phyloP scores from a whole-genome alignment of 176 grass and related monocot genomes.

The Oryza australiensis region DNA sequence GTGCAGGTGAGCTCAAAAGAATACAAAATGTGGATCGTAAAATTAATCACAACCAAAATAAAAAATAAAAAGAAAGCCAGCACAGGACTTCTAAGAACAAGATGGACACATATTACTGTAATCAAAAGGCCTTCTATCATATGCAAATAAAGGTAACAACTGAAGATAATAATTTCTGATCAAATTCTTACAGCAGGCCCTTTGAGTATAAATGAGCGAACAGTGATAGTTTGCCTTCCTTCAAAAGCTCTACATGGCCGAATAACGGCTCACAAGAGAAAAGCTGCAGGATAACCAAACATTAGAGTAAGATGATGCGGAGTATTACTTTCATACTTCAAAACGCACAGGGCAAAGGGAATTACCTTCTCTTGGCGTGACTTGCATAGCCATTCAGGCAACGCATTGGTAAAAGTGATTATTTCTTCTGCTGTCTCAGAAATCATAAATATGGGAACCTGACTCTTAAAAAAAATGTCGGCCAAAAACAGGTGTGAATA shows the following conservation, averaged over 20 bases:
- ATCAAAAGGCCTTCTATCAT: constrained; percentile 21
- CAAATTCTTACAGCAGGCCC: constrained; percentile 65
- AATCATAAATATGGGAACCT: constrained; percentile 91
- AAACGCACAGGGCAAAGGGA: constrained; percentile 28
- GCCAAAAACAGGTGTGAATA: constrained; percentile 5
- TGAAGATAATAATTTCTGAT: constrained; percentile 6
- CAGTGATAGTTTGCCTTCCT: constrained; percentile 62
- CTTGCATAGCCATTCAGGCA: constrained; percentile 96
- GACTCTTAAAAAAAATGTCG: constrained; percentile 14
- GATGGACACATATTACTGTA: background rate
- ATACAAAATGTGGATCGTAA: background rate
- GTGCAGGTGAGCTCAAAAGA: constrained; percentile 3
- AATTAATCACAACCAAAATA: constrained; percentile 21
- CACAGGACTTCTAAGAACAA: background rate
- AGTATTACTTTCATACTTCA: constrained; percentile 17
- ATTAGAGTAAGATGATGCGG: background rate
- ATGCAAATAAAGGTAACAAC: constrained; percentile 25
- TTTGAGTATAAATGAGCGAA: constrained; percentile 66
- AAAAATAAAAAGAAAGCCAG: constrained; percentile 24
- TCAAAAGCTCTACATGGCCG: constrained; percentile 69
- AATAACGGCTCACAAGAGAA: constrained; percentile 80
- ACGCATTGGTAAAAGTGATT: constrained; percentile 59
- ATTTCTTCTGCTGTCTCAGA: constrained; percentile 67
- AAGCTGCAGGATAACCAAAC: constrained; percentile 54
- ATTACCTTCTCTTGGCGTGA: constrained; percentile 85